These are phyloP conservation scores for Eimeria maxima DNA, from an alignment of 169 alveolate genomes.

Conservation along the genomic window DNA sequence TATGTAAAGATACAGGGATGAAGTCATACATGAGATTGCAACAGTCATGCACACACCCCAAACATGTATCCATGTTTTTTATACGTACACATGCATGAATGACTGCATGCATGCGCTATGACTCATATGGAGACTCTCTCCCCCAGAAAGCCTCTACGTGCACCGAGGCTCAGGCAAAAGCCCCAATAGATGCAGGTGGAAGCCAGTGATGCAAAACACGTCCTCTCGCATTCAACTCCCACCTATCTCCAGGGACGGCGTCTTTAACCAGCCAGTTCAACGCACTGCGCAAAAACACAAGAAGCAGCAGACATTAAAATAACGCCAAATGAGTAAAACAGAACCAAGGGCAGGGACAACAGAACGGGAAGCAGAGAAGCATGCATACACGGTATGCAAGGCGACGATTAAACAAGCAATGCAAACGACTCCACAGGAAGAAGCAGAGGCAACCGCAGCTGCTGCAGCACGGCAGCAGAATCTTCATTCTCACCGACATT, in stretches of 20 bases:
- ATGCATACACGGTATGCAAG: neutral
- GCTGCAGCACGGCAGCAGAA: slow-evolving; percentile 21
- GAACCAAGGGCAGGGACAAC: neutral
- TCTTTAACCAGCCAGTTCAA: slow-evolving; percentile 92
- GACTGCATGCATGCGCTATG: too few relatives aligned
- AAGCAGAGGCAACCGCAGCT: neutral
- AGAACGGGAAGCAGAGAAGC: neutral
- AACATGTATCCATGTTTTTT: too few relatives aligned
- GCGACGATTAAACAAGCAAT: neutral
- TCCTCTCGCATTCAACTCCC: neutral
- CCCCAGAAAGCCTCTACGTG: too few relatives aligned
- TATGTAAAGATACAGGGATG: too few relatives aligned
- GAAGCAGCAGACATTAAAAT: neutral
- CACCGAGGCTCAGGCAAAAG: too few relatives aligned
- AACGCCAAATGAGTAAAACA: neutral
- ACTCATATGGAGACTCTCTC: too few relatives aligned
- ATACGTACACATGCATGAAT: too few relatives aligned
- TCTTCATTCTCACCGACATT: neutral
- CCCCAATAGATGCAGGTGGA: too few relatives aligned
- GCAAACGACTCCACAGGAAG: neutral
- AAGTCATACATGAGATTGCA: too few relatives aligned
- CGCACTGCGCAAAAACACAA: slow-evolving; percentile 79
- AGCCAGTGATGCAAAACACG: neutral
- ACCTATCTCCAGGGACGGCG: slow-evolving; percentile 81
- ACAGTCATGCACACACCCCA: too few relatives aligned